Percentiles rank a stretch among this genome's conserved stretches.
Conservation (phyloP, 2,329 filamentous ascomycete genomes). For the Paraphoma sp. region DNA sequence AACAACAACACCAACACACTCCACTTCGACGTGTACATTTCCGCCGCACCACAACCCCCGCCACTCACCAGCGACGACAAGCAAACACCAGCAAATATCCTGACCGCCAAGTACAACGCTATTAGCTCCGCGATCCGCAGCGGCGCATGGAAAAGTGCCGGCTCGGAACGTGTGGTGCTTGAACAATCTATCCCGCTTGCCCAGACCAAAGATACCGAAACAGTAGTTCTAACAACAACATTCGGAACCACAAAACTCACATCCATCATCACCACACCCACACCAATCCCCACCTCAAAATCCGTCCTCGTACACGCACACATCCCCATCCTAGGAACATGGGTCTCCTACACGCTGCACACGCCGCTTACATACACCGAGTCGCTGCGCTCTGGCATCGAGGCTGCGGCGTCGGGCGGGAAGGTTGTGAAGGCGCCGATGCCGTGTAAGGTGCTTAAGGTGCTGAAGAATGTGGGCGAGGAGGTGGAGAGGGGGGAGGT, state of each 20-base stretch:
- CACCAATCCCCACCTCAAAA: conserved; percentile 16
- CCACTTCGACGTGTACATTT: background rate
- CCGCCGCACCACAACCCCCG: background rate
- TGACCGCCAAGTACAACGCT: conserved; percentile 2
- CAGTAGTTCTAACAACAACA: conserved; percentile 8
- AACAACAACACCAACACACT: background rate
- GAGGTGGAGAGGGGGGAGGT: conserved; percentile 27
- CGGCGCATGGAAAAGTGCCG: background rate
- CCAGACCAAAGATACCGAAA: background rate
- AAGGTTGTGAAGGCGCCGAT: conserved; percentile 33
- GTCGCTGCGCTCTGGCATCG: conserved; percentile 20
- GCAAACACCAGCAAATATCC: background rate
- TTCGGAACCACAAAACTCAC: conserved; percentile 11
- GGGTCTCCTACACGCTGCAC: conserved; percentile 31
- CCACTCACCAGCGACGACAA: background rate
- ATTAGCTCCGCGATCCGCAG: background rate
- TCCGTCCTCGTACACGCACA: conserved; percentile 30
- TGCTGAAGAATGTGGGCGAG: conserved; percentile 43
- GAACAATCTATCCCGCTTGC: background rate
- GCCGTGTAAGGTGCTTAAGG: conserved; percentile 46
- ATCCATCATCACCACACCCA: background rate
- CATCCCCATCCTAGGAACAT: conserved; percentile 37
- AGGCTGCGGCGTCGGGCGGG: conserved; percentile 17
- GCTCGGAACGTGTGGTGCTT: background rate
- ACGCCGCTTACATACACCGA: conserved; percentile 38